Evolutionary conservation across 306 rosid species (phyloP).

Genomic region (Prunus salicina): DNA sequence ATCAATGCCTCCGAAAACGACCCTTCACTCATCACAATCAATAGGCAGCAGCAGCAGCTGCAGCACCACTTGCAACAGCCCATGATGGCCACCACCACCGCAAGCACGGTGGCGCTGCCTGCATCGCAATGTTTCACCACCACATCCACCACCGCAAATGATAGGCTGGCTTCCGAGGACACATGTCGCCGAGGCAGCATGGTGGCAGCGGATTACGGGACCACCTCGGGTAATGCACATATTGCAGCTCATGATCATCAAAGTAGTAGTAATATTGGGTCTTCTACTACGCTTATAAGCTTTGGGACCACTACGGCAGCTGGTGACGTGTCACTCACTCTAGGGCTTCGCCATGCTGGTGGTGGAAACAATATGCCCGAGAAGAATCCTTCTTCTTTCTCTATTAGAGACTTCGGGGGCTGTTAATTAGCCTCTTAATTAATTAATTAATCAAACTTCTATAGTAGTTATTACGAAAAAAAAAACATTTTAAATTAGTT

Average conservation of each 20-base stretch:
- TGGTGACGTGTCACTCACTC: slow-evolving; percentile 96
- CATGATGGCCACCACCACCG: slow-evolving; percentile 17
- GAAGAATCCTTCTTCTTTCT: slow-evolving; percentile 53
- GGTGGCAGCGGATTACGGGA: slow-evolving; percentile 56
- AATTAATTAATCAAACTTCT: neutral
- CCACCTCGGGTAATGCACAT: slow-evolving; percentile 45
- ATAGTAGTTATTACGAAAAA: slow-evolving; percentile 11
- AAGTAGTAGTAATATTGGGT: slow-evolving; percentile 43
- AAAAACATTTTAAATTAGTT: slow-evolving; percentile 26
- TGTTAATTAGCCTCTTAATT: slow-evolving; percentile 25
- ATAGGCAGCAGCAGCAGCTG: slow-evolving; percentile 41
- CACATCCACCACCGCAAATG: neutral
- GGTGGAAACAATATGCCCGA: slow-evolving; percentile 53
- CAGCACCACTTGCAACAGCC: slow-evolving; percentile 9
- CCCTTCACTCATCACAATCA: slow-evolving; percentile 63
- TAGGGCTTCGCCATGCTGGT: slow-evolving; percentile 96
- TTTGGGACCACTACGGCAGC: slow-evolving; percentile 65
- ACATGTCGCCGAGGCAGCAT: slow-evolving; percentile 61
- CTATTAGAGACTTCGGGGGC: slow-evolving; percentile 75
- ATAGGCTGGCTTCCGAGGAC: slow-evolving; percentile 34
- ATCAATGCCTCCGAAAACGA: slow-evolving; percentile 66
- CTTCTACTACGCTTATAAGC: slow-evolving; percentile 56
- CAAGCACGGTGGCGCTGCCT: slow-evolving; percentile 49
- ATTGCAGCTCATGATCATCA: neutral
- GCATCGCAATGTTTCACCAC: slow-evolving; percentile 26